Conservation (phyloP, 768 basidiomycete species). For the Tulasnella sp. region DNA sequence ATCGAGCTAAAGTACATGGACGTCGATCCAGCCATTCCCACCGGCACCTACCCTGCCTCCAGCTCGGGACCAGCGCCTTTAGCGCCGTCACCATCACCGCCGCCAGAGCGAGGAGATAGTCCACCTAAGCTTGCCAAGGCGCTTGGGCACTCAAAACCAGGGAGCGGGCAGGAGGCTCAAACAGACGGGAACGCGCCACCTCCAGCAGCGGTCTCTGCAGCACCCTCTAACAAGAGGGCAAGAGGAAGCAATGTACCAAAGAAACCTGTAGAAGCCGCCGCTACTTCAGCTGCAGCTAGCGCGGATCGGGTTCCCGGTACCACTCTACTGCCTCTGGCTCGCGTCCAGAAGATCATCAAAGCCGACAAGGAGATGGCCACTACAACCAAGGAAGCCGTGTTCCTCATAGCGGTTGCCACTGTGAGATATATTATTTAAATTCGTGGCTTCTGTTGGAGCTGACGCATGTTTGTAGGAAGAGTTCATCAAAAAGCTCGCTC, state of each 20-base stretch:
- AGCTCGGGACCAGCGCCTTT: background rate
- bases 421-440: constrained; percentile 23
- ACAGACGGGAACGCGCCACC: background rate
- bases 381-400: constrained; percentile 32
- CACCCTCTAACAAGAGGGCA: constrained; percentile 3
- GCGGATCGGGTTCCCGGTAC: constrained; percentile 27
- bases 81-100: constrained; percentile 12
- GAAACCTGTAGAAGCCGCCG: background rate
- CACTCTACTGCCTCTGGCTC: constrained; percentile 30
- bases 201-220: background rate
- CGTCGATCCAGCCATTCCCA: constrained; percentile 4
- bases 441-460: background rate
- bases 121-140: background rate
- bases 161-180: background rate
- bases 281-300: background rate
- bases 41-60: background rate
- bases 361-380: constrained; percentile 33
- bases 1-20: background rate
- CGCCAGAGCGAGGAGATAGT: background rate
- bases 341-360: constrained; percentile 33
- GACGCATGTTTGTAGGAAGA: constrained; percentile 29
- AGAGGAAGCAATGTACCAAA: constrained; percentile 1
- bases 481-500: constrained; percentile 33
- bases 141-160: background rate
- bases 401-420: constrained; percentile 31